These are phyloP conservation scores for Termitomyces eurrhizus DNA, from an alignment of 768 basidiomycete genomes.

Conservation along the genomic window DNA sequence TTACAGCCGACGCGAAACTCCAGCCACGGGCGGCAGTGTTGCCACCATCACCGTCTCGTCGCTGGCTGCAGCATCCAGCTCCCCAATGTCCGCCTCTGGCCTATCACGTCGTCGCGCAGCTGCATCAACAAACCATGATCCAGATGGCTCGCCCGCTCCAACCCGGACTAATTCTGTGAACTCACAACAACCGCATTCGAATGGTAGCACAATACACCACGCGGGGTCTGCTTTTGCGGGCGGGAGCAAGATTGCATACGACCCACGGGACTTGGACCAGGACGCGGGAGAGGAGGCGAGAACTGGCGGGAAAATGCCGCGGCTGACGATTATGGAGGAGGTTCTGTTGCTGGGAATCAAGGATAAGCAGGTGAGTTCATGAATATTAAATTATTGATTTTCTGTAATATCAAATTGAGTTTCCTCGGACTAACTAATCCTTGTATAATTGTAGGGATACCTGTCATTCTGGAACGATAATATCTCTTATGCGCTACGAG, in stretches of 20 bases:
- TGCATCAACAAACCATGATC: constrained; percentile 30
- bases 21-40: neutral
- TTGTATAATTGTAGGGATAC: constrained; percentile 54
- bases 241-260: constrained; percentile 86
- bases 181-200: constrained; percentile 10
- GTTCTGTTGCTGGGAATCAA: constrained; percentile 90
- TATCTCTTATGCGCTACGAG: constrained; percentile 97
- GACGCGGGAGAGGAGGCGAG: constrained; percentile 59
- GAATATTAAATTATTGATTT: neutral
- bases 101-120: constrained; percentile 58
- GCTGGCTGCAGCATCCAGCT: neutral
- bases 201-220: constrained; percentile 37
- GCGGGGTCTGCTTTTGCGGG: constrained; percentile 85
- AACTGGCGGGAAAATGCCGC: constrained; percentile 71
- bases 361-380: constrained; percentile 79
- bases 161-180: constrained; percentile 17
- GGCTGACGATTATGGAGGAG: constrained; percentile 95
- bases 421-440: constrained; percentile 3
- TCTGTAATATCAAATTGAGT: neutral
- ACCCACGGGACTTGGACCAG: constrained; percentile 83
- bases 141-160: constrained; percentile 32
- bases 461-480: constrained; percentile 99
- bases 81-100: constrained; percentile 44
- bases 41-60: neutral
- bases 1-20: neutral